Evolutionary conservation across 1,284 basidiomycete species (phyloP), one percentile per base, ranked within the genome.

Genomic region (Mycosarcoma mackinlayi): DNA sequence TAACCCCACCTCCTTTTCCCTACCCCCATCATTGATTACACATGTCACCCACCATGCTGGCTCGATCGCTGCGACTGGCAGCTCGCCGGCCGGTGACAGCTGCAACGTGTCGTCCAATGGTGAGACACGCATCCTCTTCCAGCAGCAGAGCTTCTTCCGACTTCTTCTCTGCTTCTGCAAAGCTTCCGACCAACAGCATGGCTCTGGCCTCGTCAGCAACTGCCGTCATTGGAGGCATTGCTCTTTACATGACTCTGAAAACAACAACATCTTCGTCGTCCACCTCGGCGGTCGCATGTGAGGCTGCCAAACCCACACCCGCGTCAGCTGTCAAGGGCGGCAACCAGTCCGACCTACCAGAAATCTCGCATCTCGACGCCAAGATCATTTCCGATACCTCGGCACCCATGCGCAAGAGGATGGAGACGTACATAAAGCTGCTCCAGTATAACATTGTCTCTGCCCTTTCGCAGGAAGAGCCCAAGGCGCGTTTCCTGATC

Each of bases 371-470:
- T 19, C 72, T 82, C 24, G 63, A 81, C 19, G 54, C 68, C 3
- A 39, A 44, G 3, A 41, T 79, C 10, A 33, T 82, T 3, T 54
- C 69, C 41, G 76, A 82, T 37, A 19, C 56, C 4, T 57, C 54
- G 0, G 67, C 62, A 13, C 76, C 80, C 13, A 82, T 82, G 78
- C 90, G 93, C 46, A 83, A 89, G 41, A 89, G 89, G 65, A 89
- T 97, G 82, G 89, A 92, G 63, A 86, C 87, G 10, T 95, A 92
- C 85, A 88, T 97, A 81, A 87, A 88, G 66, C 82, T 84, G 9
- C 88, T 98, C 23, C 95, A 98, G 83, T 86, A 91, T 47, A 85
- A 88, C 39, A 97, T 98, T 66, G 92, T 97, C 60, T 78, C 84
- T 34, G 87, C 89, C 0, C 87, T 98, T 65, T 92, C 96, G 82